These are phyloP conservation scores for Abortiporus biennis DNA, from an alignment of 1,284 basidiomycete genomes.

Conservation along the genomic window DNA sequence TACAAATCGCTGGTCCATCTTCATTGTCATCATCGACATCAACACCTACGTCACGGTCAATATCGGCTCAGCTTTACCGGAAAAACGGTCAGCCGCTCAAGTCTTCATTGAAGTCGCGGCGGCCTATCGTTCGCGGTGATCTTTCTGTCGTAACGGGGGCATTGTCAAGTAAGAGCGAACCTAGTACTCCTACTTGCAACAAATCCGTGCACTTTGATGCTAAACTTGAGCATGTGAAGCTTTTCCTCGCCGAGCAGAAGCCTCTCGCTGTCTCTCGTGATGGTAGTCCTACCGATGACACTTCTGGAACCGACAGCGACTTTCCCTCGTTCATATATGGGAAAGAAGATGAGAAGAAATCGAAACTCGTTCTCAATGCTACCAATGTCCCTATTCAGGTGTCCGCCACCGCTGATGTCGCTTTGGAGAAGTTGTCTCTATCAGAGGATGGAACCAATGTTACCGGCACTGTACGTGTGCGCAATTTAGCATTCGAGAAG, in stretches of 20 bases:
- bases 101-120: conserved; percentile 77
- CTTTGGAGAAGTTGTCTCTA: conserved; percentile 50
- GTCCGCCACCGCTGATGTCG: conserved; percentile 36
- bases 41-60: conserved; percentile 1
- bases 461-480: conserved; percentile 72
- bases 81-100: conserved; percentile 95
- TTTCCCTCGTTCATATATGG: conserved; percentile 61
- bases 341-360: conserved; percentile 29
- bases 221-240: conserved; percentile 87
- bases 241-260: conserved; percentile 91
- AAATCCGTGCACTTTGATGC: conserved; percentile 93
- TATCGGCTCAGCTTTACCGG: conserved; percentile 40
- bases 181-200: conserved; percentile 49
- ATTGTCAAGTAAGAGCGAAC: conserved; percentile 47
- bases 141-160: conserved; percentile 44
- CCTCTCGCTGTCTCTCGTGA: conserved; percentile 89
- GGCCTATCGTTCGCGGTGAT: conserved; percentile 39
- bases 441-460: conserved; percentile 54
- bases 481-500: conserved; percentile 87
- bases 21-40: not conserved
- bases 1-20: not conserved
- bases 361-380: conserved; percentile 28
- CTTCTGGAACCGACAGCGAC: conserved; percentile 67
- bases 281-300: conserved; percentile 83
- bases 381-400: conserved; percentile 39